These are phyloP conservation scores for Penicillium sp. DNA, from an alignment of 2,329 filamentous ascomycete genomes.

Conservation along the genomic window DNA sequence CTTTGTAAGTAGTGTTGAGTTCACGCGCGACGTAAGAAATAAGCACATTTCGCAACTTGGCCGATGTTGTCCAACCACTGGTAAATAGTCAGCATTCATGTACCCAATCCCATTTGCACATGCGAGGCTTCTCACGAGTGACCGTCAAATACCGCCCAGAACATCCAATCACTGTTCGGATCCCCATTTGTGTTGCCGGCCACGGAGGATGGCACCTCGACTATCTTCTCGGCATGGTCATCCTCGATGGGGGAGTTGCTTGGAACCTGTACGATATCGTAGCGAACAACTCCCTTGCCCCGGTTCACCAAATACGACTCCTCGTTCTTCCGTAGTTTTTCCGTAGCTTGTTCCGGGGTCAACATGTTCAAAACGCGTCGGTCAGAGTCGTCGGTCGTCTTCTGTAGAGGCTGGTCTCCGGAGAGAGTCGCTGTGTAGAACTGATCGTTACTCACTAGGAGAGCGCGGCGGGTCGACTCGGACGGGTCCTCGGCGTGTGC, in stretches of 20 bases:
- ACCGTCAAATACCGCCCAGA: conserved; percentile 98
- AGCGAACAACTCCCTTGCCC: conserved; percentile 86
- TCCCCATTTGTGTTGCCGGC: conserved; percentile 56
- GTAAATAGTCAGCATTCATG: conserved; percentile 14
- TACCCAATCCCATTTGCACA: not conserved
- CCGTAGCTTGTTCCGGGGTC: conserved; percentile 87
- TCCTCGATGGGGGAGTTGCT: conserved; percentile 98
- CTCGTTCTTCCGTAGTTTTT: conserved; percentile 84
- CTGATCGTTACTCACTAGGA: conserved; percentile 87
- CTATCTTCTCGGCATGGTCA: conserved; percentile 96
- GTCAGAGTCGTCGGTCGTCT: conserved; percentile 80
- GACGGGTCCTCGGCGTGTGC: conserved; percentile 42
- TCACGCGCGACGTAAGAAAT: conserved; percentile 92
- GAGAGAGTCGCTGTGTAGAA: conserved; percentile 84
- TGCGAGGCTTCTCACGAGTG: conserved; percentile 66
- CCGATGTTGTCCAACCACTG: conserved; percentile 96
- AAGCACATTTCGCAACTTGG: conserved; percentile 86
- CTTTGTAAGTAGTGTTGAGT: conserved; percentile 86
- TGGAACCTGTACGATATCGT: conserved; percentile 89
- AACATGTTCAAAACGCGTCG: conserved; percentile 92
- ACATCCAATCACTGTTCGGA: conserved; percentile 89
- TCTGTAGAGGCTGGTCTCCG: conserved; percentile 81
- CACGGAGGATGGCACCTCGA: conserved; percentile 71
- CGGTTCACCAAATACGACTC: conserved; percentile 88
- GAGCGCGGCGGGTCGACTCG: conserved; percentile 62